Evolutionary conservation across 2,329 filamentous ascomycete genomes (phyloP).

Genomic region (Blastomyces parvus): DNA sequence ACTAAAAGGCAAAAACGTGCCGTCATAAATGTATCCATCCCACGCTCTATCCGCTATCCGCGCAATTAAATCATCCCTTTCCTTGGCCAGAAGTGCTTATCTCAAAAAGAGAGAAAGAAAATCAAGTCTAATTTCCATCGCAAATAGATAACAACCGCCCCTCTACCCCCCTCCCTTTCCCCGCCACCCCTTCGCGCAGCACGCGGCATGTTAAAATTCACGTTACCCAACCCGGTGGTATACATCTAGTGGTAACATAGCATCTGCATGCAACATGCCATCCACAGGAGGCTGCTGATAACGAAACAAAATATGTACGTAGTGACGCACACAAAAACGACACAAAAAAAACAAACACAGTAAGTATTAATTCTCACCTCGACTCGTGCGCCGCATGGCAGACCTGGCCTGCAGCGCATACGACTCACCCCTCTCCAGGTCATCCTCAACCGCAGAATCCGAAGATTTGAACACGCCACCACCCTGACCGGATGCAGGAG

Average conservation of each 20-base stretch:
- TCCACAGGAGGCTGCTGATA: background rate
- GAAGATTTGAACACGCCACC: constrained; percentile 8
- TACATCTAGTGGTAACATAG: background rate
- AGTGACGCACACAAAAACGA: constrained; percentile 15
- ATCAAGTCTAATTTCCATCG: background rate
- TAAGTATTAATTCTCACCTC: constrained; percentile 18
- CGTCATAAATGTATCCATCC: background rate
- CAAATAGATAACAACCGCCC: too few species aligned
- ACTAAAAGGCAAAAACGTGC: too few species aligned
- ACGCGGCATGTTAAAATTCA: background rate
- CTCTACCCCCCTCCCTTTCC: background rate
- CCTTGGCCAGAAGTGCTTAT: too few species aligned
- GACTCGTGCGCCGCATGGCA: constrained; percentile 25
- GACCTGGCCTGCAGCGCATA: constrained; percentile 28
- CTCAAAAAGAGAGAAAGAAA: background rate
- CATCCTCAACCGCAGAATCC: constrained; percentile 26
- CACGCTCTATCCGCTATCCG: too few species aligned
- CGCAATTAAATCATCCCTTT: background rate
- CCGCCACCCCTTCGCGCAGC: background rate
- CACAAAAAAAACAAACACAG: constrained; percentile 27
- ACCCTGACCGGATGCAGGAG: background rate
- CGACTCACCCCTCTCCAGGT: constrained; percentile 34
- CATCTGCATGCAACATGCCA: background rate
- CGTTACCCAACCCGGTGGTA: background rate
- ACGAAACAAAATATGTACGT: background rate